Evolutionary conservation across 1,284 basidiomycete species (phyloP), one percentile per base, ranked within the genome.

Genomic region (Tetrapyrgos nigripes): DNA sequence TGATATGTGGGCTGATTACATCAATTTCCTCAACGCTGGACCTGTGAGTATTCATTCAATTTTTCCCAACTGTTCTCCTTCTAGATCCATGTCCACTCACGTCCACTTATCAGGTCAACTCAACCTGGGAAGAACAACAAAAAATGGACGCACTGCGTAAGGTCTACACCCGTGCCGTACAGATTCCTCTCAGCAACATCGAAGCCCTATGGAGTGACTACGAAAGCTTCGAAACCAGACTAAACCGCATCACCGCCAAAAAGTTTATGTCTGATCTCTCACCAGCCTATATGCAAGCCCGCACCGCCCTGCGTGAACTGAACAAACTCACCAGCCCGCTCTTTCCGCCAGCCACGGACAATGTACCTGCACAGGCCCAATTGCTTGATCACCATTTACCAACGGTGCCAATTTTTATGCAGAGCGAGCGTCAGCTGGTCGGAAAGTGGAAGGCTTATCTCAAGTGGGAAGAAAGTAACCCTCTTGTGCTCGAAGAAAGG

Each of bases 381-480:
- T 72, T 76, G 27, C 77, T 79, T 23, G 75, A 83, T 2, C 73
- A 92, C 4, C 83, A 83, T 66, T 77, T 97, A 2, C 94, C 95
- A 0, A 79, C 84, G 0, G 77, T 82, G 3, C 94, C 95, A 3
- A 88, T 85, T 14, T 96, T 92, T 78, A 87, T 83, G 55, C 76
- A 83, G 1, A 76, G 80, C 8, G 95, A 98, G 69, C 83, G 93
- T 45, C 80, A 83, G 14, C 81, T 92, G 31, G 86, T 95, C 4
- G 87, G 88, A 21, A 86, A 87, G 14, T 99, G 97, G 97, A 93
- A 94, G 66, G 81, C 84, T 2, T 98, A 98, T 72, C 77, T 99
- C 52, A 93, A 94, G 68, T 99, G 94, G 93, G 97, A 99, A 75
- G 94, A 97, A 72, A 83, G 84, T 63, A 98, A 99, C 69, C 97